phyloP scores from a whole-genome alignment of 352 stramenopile genomes.

The Globisporangium barbulae region DNA sequence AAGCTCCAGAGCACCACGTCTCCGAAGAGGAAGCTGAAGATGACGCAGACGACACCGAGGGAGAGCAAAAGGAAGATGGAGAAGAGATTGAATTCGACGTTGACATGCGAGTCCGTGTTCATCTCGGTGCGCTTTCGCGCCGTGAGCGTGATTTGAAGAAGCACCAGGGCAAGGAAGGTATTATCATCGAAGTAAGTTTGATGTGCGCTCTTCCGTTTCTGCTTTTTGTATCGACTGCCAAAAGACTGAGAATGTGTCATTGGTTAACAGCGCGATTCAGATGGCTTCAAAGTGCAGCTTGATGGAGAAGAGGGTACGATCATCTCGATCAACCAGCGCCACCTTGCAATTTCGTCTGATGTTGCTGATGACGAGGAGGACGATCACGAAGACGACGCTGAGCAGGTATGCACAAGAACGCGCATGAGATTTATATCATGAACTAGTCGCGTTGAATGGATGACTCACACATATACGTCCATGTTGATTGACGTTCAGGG shows the following conservation, averaged over 20 bases:
- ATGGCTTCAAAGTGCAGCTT: slow-evolving; percentile 49
- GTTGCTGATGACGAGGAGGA: slow-evolving; percentile 29
- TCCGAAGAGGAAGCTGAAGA: slow-evolving; percentile 24
- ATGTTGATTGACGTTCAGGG: slow-evolving; percentile 1
- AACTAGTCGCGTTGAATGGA: not conserved
- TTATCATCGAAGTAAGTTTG: slow-evolving; percentile 52
- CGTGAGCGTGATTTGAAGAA: slow-evolving; percentile 67
- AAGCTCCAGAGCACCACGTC: slow-evolving; percentile 25
- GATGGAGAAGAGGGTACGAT: slow-evolving; percentile 45
- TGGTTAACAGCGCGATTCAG: slow-evolving; percentile 19
- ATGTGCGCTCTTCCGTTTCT: not conserved
- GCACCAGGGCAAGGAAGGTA: slow-evolving; percentile 59
- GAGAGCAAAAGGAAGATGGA: slow-evolving; percentile 44
- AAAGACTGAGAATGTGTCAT: not conserved
- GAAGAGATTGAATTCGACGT: slow-evolving; percentile 39
- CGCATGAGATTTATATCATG: not conserved
- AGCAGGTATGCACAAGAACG: slow-evolving; percentile 14
- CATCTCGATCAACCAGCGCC: slow-evolving; percentile 51
- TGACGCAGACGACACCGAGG: slow-evolving; percentile 30
- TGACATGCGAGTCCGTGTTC: slow-evolving; percentile 53
- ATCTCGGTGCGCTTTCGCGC: slow-evolving; percentile 40
- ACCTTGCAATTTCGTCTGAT: slow-evolving; percentile 38
- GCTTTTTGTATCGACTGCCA: not conserved
- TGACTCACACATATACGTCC: not conserved
- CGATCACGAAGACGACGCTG: slow-evolving; percentile 30